Conservation (phyloP, 164 flowering plant genomes). For the Brasenia schreberi region DNA sequence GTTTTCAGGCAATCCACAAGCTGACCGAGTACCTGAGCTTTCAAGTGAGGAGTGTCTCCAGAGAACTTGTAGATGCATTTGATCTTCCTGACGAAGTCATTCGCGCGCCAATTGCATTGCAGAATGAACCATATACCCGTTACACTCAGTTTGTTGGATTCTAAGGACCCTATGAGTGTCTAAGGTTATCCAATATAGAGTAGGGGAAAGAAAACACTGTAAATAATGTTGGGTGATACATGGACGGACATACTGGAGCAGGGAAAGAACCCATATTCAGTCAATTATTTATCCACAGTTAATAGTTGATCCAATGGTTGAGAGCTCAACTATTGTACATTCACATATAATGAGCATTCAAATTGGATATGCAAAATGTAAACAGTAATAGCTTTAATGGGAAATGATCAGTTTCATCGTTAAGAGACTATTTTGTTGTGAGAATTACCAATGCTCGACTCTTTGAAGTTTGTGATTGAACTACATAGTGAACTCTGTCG, state of each 20-base stretch:
- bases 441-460: too few relatives aligned
- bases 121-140: constrained; percentile 63
- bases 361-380: too few relatives aligned
- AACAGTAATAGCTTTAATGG: too few relatives aligned
- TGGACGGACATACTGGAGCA: background rate
- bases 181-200: too few relatives aligned
- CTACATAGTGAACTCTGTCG: too few relatives aligned
- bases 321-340: too few relatives aligned
- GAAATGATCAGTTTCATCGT: too few relatives aligned
- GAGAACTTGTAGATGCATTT: constrained; percentile 77
- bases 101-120: constrained; percentile 78
- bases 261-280: background rate
- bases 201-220: background rate
- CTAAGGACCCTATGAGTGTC: constrained; percentile 4
- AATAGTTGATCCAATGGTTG: background rate
- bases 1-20: constrained; percentile 88
- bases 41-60: constrained; percentile 66
- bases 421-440: too few relatives aligned
- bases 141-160: constrained; percentile 76
- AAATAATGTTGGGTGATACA: too few relatives aligned
- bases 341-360: too few relatives aligned
- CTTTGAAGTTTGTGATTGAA: too few relatives aligned
- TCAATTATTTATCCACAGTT: background rate
- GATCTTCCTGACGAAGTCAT: constrained; percentile 76
- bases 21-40: constrained; percentile 80